phyloP scores from a whole-genome alignment of 129 eudicot species.

The Lactuca sativa region DNA sequence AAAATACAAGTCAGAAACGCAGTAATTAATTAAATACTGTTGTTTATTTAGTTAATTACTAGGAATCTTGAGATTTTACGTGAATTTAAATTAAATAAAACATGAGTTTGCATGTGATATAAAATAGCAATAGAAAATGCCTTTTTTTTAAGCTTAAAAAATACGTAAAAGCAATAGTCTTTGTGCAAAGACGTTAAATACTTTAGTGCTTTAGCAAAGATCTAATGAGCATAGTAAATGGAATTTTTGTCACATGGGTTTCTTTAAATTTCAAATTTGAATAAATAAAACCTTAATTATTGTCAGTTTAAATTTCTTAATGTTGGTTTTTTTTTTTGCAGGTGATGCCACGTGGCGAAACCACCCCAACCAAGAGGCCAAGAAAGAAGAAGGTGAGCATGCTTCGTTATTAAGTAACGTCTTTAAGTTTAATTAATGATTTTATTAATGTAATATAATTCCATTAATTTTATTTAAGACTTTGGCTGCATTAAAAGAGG shows the following conservation, averaged over 20 bases:
- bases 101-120: constrained; percentile 24
- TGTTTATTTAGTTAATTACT: neutral
- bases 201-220: constrained; percentile 31
- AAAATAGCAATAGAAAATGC: constrained; percentile 5
- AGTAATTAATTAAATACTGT: neutral
- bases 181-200: constrained; percentile 30
- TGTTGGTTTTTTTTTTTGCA: constrained; percentile 22
- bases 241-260: constrained; percentile 10
- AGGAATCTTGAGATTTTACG: constrained; percentile 22
- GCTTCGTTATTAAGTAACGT: neutral
- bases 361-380: constrained; percentile 45
- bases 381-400: constrained; percentile 54
- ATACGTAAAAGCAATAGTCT: constrained; percentile 23
- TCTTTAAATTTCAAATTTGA: constrained; percentile 1
- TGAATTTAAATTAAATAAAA: constrained; percentile 21
- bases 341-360: constrained; percentile 32
- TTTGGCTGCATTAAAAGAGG: constrained; percentile 44
- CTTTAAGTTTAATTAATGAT: neutral
- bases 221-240: constrained; percentile 16
- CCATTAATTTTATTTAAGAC: constrained; percentile 17
- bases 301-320: neutral
- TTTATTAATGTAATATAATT: neutral
- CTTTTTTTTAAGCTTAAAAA: neutral
- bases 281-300: neutral
- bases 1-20: neutral